Percentiles rank a stretch among this genome's conserved stretches.
These are phyloP conservation scores for Debaryomyces sp. DNA, from an alignment of 1,139 yeast genomes.

Conservation along the genomic window DNA sequence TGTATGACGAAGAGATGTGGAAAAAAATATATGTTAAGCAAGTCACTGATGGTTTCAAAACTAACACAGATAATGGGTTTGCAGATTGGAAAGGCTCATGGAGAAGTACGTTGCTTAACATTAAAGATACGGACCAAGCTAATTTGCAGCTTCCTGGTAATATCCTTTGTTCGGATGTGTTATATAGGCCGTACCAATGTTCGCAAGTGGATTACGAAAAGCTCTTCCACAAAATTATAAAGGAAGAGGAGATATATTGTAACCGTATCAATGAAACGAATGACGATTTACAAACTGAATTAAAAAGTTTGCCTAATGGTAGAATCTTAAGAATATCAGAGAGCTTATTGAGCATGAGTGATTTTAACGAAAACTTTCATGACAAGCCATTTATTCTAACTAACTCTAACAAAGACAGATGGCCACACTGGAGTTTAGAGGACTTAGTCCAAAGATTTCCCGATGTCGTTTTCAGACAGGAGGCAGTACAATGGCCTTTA, in stretches of 20 bases:
- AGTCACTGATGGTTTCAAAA: conserved; percentile 12
- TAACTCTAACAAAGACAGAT: conserved; percentile 37
- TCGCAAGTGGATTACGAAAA: conserved; percentile 63
- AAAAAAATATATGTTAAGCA: conserved; percentile 51
- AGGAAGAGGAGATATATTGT: conserved; percentile 40
- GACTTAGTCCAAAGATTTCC: conserved; percentile 57
- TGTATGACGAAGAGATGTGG: conserved; percentile 81
- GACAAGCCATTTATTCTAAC: conserved; percentile 71
- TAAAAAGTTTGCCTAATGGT: conserved; percentile 30
- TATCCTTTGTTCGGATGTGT: conserved; percentile 52
- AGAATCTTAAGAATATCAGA: conserved; percentile 53
- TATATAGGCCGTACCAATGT: conserved; percentile 81
- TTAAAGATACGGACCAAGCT: conserved; percentile 38
- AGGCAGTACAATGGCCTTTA: conserved; percentile 80
- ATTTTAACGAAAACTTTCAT: conserved; percentile 51
- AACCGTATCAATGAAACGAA: not conserved
- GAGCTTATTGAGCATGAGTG: conserved; percentile 36
- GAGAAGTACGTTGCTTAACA: conserved; percentile 60
- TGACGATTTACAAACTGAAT: conserved; percentile 19
- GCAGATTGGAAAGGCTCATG: conserved; percentile 76
- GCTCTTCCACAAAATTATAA: conserved; percentile 49
- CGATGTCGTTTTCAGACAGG: conserved; percentile 71
- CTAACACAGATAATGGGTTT: not conserved
- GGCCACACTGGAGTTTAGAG: conserved; percentile 72
- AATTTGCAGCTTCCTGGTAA: conserved; percentile 40